Evolutionary conservation across 345 rosid species (phyloP), one percentile per base, ranked within the genome.

Genomic region (Salix viminalis): DNA sequence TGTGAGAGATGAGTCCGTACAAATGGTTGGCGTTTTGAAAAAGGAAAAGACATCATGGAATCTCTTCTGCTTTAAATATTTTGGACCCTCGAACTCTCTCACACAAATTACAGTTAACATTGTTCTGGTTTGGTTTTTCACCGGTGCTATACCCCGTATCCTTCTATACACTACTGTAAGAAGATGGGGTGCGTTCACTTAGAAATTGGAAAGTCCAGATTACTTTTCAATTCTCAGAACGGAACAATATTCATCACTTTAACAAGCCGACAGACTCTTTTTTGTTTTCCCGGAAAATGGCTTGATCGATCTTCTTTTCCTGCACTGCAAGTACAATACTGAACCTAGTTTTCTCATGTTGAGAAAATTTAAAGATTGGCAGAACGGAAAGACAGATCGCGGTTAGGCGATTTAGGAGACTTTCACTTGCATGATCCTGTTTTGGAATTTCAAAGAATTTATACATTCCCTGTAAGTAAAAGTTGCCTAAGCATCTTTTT

Each of bases 1-100:
- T 69, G 72, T 62, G 62, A 70, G n/a, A 73, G 73, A 74, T 75
- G 79, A 80, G 79, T 80, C 79, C 75, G 83, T 76, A 24, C 11
- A 42, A 23, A 69, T 79, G 69, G 74, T 58, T 79, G 46, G 36
- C 65, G 61, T 69, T 60, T 69, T 46, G 72, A 58, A 69, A 34
- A 71, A 72, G 62, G 41, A 44, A 30, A 60, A 44, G 70, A 78
- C 39, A 73, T 65, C 26, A 36, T 28, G 70, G 56, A 66, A 74
- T 54, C 67, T n/a, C 30, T 37, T 15, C 23, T 50, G 26, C 44
- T 65, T 72, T 37, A 42, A 16, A 1, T 34, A 15, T 19, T 34
- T 34, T 5, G 24, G 46, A 67, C 1, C 46, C 23, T 14, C 50
- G 60, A 65, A 11, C 36, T 34, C 71, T 24, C 16, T 37, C 32